Base-by-base conservation (phyloP, 129 eudicot species). In the Tanacetum coccineum region DNA sequence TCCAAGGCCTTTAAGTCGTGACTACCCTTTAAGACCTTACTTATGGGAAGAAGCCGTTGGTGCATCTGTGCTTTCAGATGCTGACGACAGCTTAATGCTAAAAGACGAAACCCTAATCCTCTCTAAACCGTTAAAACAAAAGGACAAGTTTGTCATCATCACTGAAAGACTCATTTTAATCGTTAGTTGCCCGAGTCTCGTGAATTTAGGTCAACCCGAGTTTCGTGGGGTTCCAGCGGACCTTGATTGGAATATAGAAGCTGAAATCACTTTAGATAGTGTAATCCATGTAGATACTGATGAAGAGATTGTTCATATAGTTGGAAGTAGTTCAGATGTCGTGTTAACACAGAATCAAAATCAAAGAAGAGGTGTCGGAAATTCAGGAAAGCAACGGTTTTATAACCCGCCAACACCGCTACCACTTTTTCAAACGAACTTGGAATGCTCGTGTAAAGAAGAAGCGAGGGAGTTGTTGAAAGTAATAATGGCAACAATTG, bases 41-140 rank as follows among this genome's bases (percentile, higher is more conserved):
- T 88, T 87, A 13, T 93, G 98, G 98, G 98, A 93, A 61, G 95
- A 93, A 79, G 93, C 96, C 1, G 76, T 93, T 40, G 99, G 96
- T 45, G 68, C 84, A 32, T 81, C 88, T 4, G 89, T 93, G 17
- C 82, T 93, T 55, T 56, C 71, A 9, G 72, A 80, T 64, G 72
- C 83, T 1, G 75, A 81, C 12, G 78, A 79, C 65, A 81, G 49
- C 18, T 48, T 69, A 6, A 92, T 74, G 72, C 62, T 82, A 48
- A 82, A 78, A 70, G 85, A 86, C 52, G 95, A 89, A 73, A 72
- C 74, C 18, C 78, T 87, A 62, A 76, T 93, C 26, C 78, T 82
- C 48, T 93, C 93, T 81, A 93, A 87, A 79, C 67, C 88, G 21
- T 86, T 93, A 21, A 80, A 79, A 62, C 80, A 70, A 46, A 74